Base-by-base conservation (phyloP, 441 rosid genomes). In the Euphorbia schlechtendalii region DNA sequence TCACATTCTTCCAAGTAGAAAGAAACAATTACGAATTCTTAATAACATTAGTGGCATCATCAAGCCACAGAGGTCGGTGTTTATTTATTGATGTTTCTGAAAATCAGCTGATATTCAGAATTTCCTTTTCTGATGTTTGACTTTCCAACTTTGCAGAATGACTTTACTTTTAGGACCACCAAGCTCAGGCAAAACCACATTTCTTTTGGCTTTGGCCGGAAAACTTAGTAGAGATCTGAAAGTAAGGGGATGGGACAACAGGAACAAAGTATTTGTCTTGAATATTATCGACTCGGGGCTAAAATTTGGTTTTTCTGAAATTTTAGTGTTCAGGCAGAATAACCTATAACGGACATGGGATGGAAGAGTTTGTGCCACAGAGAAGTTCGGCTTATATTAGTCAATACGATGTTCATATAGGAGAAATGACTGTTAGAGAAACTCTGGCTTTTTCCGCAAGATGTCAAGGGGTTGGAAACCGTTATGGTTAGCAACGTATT, bases 121-220 rank as follows among this genome's bases (percentile, higher is more conserved):
- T 12, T 7, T 38, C 11, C 9, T 38, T 38, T 38, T 38, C 43
- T 7, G 9, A 7, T 12, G 8, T 38, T 7, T 55, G 9, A 13
- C 27, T 34, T 38, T 25, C 9, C 13, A 30, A 9, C 52, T 69
- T 61, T 40, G 70, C 74, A 81, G 85, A 62, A 66, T 83, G 73
- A 81, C 88, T 40, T 63, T 84, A 66, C 84, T 86, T 36, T 68
- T 86, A 56, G 94, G 95, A 59, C 90, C 90, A 48, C 93, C 88
- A 6, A 67, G 85, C 58, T 83, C 88, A n/a, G 88, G 90, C 64
- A 87, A 87, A 65, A 82, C 95, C 20, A 83, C 83, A 0, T 71
- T 87, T 13, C 67, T 87, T 52, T 53, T 80, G 64, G 84, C 86
- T 64, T 75, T 87, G 72, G 83, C 83, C 25, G 86, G 82, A 75